Base-by-base conservation (phyloP, 305 asterid species). In the Ajuga reptans region DNA sequence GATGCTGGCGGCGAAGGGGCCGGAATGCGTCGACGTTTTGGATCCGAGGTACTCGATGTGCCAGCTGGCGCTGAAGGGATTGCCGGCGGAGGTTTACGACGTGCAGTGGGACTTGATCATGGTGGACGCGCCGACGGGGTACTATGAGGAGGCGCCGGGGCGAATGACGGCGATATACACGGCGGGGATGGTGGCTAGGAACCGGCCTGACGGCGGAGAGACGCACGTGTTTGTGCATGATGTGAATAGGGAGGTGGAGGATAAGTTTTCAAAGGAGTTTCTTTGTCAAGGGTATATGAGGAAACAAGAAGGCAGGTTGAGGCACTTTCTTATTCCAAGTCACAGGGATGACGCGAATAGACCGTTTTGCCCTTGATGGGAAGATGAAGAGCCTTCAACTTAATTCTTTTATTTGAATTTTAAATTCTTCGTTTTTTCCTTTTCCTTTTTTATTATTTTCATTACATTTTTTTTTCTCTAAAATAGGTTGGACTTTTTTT, bases 101-200 rank as follows among this genome's bases (percentile, higher is more conserved):
- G 73, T 57, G 0, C 66, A 76, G 66, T 91, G 97, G 95, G 98
- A 91, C 58, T 34, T 91, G 79, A 91, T 91, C 75, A 91, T 87
- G 96, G 96, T 89, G 63, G 96, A 91, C 15, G 98, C 95, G 1
- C 97, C 97, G 0, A 88, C 96, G 0, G 95, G 96, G 0, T 90
- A 87, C 72, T 68, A 89, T 14, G 90, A 85, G 16, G 94, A 89
- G 36, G 96, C 96, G 6, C 98, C 96, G 5, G 98, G 97, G 56
- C 55, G 97, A 71, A 91, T 91, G 97, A 51, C 80, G 9, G 97
- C 93, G n/a, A 91, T 91, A 47, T 91, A 89, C 64, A 91, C 96
- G 6, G 98, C 92, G 0, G 95, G 98, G 11, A 87, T 91, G 98
- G 81, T 89, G 90, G 98, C 96, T 0, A 78, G 96, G 75, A 86